Percentiles rank a stretch among this genome's conserved stretches.
Conservation (phyloP, 768 basidiomycete genomes). For the Leccinum uliginosum region DNA sequence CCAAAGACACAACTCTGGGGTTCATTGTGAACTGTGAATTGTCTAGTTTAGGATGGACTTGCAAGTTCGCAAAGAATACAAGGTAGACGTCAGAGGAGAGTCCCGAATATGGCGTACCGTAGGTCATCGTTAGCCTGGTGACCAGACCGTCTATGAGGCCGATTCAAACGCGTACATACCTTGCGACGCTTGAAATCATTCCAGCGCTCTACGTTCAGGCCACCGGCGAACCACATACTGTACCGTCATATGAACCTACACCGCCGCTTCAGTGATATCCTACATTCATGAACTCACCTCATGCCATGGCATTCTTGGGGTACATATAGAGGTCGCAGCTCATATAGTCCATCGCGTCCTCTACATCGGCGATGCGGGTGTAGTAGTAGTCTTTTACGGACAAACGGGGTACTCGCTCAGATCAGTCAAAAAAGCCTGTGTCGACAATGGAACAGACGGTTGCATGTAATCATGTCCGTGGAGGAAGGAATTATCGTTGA, state of each 20-base stretch:
- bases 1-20: too few relatives aligned
- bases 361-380: slow-evolving; percentile 79
- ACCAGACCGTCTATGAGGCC: too few relatives aligned
- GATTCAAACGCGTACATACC: slow-evolving; percentile 32
- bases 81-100: too few relatives aligned
- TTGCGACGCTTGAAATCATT: slow-evolving; percentile 86
- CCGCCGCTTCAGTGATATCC: neutral
- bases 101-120: too few relatives aligned
- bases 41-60: too few relatives aligned
- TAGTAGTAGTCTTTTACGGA: slow-evolving; percentile 92
- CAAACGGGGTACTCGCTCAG: too few relatives aligned
- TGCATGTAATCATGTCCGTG: slow-evolving; percentile 60
- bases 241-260: slow-evolving; percentile 81
- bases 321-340: slow-evolving; percentile 57
- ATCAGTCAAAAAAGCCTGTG: too few relatives aligned
- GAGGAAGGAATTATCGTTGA: slow-evolving; percentile 87
- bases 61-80: too few relatives aligned
- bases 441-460: too few relatives aligned
- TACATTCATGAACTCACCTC: slow-evolving; percentile 55
- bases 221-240: slow-evolving; percentile 67
- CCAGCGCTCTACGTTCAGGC: slow-evolving; percentile 93
- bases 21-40: too few relatives aligned
- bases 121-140: too few relatives aligned
- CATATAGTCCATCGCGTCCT: slow-evolving; percentile 73
- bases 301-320: slow-evolving; percentile 89